Evolutionary conservation across 225 moss, liverwort and hornwort genomes (phyloP), one percentile per base, ranked within the genome.

Genomic region (Marchantia paleacea): DNA sequence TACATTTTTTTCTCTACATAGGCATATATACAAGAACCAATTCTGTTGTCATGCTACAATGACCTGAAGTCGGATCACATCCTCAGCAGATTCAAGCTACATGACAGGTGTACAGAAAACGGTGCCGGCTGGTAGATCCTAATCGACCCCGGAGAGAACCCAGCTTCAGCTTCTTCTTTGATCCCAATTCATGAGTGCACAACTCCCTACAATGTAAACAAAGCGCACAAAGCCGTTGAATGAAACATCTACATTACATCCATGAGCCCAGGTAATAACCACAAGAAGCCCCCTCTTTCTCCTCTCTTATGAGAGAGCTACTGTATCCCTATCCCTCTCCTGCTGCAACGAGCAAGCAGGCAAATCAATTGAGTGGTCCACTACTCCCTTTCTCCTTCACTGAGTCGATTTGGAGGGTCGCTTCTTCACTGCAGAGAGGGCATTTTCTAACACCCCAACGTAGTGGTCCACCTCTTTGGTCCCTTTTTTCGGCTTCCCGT

Each of bases 391-490:
- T 74, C 18, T 19, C 66, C n/a, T n/a, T 76, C 77, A 82, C 19
- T 63, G 53, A 53, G 54, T 77, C 67, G 62, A 61, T 78, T 81
- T 83, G 64, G 75, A 29, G 10, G 87, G 87, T 39, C 78, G 63
- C 70, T 78, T 82, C 75, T 79, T 80, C 11, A 88, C 80, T 18
- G 80, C 80, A n/a, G 85, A 85, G 12, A 88, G 68, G 25, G 83
- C 87, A 75, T 58, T 81, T 64, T 82, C 75, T 30, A 88, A 78
- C 7, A 88, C 75, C 31, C 85, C 85, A 28, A 88, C 85, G 57
- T 82, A 85, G 52, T 88, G 87, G 60, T 88, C 87, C 60, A 88
- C 87, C 31, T 85, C 87, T 79, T 83, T 87, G 25, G 55, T 80
- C 25, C 71, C 85, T 72, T 26, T 62, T n/a, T 69, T 80, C 57